Evolutionary conservation across 2,329 filamentous ascomycete species (phyloP).

Genomic region (Diaporthe eres): DNA sequence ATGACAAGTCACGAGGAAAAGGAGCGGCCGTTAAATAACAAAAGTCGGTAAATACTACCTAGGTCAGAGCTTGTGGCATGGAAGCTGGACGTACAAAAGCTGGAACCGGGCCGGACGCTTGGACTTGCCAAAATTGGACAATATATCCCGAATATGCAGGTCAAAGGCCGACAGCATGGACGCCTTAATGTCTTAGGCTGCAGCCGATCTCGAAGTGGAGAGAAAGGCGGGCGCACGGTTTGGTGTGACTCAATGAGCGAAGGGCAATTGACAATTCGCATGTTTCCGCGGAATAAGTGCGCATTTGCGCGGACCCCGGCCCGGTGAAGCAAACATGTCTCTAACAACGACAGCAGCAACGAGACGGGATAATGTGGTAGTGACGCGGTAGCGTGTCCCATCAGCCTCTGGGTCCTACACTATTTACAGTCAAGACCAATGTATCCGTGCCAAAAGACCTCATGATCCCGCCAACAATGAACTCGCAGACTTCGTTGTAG

Average conservation of each 20-base stretch:
- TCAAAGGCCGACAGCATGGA: background rate
- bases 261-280: slow-evolving; percentile 2
- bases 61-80: background rate
- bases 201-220: background rate
- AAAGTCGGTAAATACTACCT: background rate
- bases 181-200: background rate
- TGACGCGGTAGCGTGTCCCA: background rate
- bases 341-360: background rate
- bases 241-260: slow-evolving; percentile 4
- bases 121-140: background rate
- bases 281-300: background rate
- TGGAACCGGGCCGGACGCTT: background rate
- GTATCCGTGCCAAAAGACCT: background rate
- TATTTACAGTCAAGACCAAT: background rate
- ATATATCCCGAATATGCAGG: background rate
- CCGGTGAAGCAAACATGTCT: background rate
- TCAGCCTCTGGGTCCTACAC: too few species aligned
- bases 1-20: background rate
- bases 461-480: background rate
- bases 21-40: too few species aligned
- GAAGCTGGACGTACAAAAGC: background rate
- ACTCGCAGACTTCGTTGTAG: background rate
- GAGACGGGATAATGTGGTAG: background rate
- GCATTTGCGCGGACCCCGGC: slow-evolving; percentile 1
- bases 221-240: background rate